Evolutionary conservation across 768 basidiomycete genomes (phyloP).

Genomic region (Hericium erinaceus): DNA sequence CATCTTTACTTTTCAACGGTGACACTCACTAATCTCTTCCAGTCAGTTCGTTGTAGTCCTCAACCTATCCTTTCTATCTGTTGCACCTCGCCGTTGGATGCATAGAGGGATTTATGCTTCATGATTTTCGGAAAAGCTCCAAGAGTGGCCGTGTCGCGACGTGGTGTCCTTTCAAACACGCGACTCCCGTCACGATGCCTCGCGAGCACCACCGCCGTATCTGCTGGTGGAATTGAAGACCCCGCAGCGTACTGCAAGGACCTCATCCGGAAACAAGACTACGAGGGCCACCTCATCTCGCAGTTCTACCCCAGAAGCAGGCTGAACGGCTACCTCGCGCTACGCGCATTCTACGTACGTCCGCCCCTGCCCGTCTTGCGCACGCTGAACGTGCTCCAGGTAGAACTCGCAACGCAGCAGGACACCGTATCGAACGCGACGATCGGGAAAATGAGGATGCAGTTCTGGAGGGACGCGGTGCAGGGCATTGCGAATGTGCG

Average conservation of each 20-base stretch:
- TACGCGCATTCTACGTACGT: conserved; percentile 80
- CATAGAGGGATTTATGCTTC: too few relatives aligned
- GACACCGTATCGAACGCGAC: conserved; percentile 65
- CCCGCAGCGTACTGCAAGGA: conserved; percentile 59
- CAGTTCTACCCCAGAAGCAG: conserved; percentile 62
- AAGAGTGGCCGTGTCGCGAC: too few relatives aligned
- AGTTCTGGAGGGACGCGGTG: conserved; percentile 81
- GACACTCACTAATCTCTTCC: too few relatives aligned
- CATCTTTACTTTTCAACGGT: too few relatives aligned
- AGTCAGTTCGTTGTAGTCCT: too few relatives aligned
- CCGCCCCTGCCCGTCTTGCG: background rate
- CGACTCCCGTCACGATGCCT: too few relatives aligned
- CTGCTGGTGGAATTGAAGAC: conserved; percentile 22
- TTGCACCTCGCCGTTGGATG: too few relatives aligned
- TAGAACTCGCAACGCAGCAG: conserved; percentile 69
- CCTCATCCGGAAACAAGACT: conserved; percentile 71
- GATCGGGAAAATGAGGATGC: conserved; percentile 77
- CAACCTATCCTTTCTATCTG: too few relatives aligned
- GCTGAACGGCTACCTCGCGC: conserved; percentile 63
- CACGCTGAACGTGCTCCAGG: conserved; percentile 27
- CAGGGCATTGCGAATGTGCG: conserved; percentile 58
- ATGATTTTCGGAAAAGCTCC: too few relatives aligned
- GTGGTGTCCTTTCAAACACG: too few relatives aligned
- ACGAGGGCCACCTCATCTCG: conserved; percentile 65
- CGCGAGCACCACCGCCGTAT: conserved; percentile 3